Evolutionary conservation across 352 stramenopile species (phyloP), one percentile per base, ranked within the genome.

Genomic region (Globisporangium radiosum): DNA sequence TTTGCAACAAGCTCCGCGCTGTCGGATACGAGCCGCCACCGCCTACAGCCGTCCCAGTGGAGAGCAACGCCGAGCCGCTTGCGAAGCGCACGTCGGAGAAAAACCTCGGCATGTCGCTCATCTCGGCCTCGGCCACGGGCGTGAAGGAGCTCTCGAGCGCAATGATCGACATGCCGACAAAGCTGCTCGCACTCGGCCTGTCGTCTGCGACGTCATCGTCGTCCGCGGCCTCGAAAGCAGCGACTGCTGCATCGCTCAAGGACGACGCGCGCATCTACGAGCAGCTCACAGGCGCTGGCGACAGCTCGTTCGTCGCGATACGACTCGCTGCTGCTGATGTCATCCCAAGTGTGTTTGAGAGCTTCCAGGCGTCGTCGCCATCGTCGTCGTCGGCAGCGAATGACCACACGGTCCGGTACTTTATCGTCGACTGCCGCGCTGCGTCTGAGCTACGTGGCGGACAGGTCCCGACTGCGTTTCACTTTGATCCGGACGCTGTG

Each of bases 361-460:
- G 76, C 45, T 90, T 92, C 62, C 74, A 90, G 57, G 68, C 71
- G 5, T 54, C 66, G 9, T 60, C 43, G 17, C 38, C 8, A 64
- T 36, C 45, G 9, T 4, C 45, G 7, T 14, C 45, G 10, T 13
- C 7, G 5, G 13, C 13, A 11, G 17, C 10, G 15, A 50, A 17
- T 6, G 45, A 72, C 43, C 67, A 71, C 5, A 74, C 63, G 37
- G 81, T 91, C 57, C 81, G 79, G 0, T 94, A 85, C 47, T 92
- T 93, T 50, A 77, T 92, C 38, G 56, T 94, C 2, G 85, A 94
- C 63, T 94, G 85, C 57, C 81, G 85, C 13, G 66, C 76, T 0
- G 52, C 47, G 1, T 66, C 79, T 7, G 73, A 88, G 25, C 72
- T 71, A 13, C 40, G 51, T 2, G 62, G 71, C 11, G 85, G 83